Conservation (phyloP, 208 protist genomes). For the Leishmania tarentolae region DNA sequence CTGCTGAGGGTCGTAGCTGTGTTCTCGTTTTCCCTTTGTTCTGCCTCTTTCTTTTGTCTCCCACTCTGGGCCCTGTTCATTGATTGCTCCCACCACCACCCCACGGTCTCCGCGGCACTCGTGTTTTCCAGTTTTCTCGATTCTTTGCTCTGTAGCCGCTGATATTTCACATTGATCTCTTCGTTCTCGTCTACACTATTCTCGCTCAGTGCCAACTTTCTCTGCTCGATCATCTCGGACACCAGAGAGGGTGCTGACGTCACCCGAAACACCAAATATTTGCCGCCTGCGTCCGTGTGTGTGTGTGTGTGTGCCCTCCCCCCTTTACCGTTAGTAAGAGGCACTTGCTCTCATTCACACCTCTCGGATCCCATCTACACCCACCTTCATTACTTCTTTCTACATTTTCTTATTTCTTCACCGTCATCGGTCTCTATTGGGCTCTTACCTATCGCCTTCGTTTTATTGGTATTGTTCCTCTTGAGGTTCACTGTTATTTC, state of each 20-base stretch:
- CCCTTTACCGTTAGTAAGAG: not conserved
- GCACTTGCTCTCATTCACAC: not conserved
- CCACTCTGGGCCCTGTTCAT: not conserved
- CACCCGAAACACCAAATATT: not conserved
- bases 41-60: no score
- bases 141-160: not conserved
- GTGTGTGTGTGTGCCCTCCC: not conserved
- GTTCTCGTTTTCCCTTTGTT: not conserved
- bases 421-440: not conserved
- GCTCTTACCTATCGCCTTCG: not conserved
- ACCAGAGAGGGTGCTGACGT: not conserved
- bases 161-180: no score
- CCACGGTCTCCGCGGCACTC: not conserved
- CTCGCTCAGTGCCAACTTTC: not conserved
- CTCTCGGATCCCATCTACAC: not conserved
- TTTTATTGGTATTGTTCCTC: not conserved
- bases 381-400: not conserved
- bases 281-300: not conserved
- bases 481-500: not conserved
- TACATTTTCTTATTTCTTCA: conserved; percentile 17
- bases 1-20: not conserved
- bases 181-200: not conserved
- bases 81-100: not conserved
- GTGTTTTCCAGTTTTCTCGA: not conserved
- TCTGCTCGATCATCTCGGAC: not conserved